Base-by-base conservation (phyloP, 345 rosid species). In the Firmiana major region DNA sequence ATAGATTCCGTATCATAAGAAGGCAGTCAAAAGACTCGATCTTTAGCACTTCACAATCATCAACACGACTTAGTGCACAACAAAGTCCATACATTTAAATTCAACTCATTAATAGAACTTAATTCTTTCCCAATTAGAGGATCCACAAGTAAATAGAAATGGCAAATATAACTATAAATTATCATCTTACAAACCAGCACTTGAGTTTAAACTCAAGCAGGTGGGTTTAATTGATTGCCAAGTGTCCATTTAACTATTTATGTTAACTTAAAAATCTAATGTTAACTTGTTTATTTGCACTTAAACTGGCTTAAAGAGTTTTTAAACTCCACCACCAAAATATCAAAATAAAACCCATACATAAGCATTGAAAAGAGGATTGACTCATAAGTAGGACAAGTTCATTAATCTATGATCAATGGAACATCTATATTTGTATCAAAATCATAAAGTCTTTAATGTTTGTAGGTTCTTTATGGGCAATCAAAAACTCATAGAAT, bases 381-480 rank as follows among this genome's bases (percentile, higher is more conserved):
- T 60, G 36, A 43, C 72, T n/a, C 19, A 45, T 34, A 43, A 40
- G 12, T 6, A 66, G 9, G 34, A 22, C 54, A 67, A 26, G 5
- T 46, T n/a, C 4, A 46, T 7, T 15, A 6, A 46, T 24, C 53
- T 69, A 24, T 17, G 6, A 26, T 45, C 9, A 69, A 28, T 26
- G 12, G 58, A 48, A 48, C 22, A 49, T 4, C 60, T 31, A 3
- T 6, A 51, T 34, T 19, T 10, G 58, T 48, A 26, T 69, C 34
- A 9, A 69, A 69, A 24, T 1, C 26, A 15, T 46, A 43, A 48
- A 16, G 19, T 34, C 31, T 16, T 55, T 53, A 63, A 76, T 85
- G 75, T 87, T 36, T 34, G 84, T 82, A 90, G 91, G 86, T 81
- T 67, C 88, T 88, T 88, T 82, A 82, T 76, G 90, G 87, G 89